phyloP scores from a whole-genome alignment of 106 monocot genomes.

The Acorus gramineus region DNA sequence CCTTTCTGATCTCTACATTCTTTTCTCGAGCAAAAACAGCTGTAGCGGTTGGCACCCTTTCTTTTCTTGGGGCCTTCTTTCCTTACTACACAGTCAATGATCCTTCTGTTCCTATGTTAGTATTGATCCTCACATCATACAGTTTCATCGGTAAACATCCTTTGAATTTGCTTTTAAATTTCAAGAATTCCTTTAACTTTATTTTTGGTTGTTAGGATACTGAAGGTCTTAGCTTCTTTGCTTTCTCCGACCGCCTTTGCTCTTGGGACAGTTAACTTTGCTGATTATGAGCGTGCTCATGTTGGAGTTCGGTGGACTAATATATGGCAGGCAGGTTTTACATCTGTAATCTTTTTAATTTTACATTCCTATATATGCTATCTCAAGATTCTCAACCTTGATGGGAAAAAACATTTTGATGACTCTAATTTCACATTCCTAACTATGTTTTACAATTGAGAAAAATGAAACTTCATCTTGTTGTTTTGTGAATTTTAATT shows the following conservation, averaged over 20 bases:
- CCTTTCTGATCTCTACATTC: slow-evolving; percentile 84
- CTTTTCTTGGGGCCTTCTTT: slow-evolving; percentile 79
- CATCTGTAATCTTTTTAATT: too few species aligned
- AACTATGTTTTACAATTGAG: too few species aligned
- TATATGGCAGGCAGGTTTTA: slow-evolving; percentile 65
- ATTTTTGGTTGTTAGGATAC: slow-evolving; percentile 28
- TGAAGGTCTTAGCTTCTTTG: slow-evolving; percentile 73
- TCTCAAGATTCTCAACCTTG: too few species aligned
- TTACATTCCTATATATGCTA: too few species aligned
- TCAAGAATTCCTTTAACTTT: background rate
- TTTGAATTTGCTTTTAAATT: too few species aligned
- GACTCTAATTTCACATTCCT: too few species aligned
- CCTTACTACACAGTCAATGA: slow-evolving; percentile 91
- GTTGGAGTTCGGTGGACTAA: slow-evolving; percentile 91
- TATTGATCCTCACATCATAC: background rate
- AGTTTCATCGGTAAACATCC: too few species aligned
- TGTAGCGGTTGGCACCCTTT: slow-evolving; percentile 84
- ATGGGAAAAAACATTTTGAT: too few species aligned
- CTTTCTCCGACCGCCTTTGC: slow-evolving; percentile 91
- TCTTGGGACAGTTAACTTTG: slow-evolving; percentile 87
- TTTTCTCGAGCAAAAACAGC: slow-evolving; percentile 92
- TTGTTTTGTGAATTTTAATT: too few species aligned
- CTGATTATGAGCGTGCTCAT: slow-evolving; percentile 96
- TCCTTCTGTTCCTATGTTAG: slow-evolving; percentile 62
- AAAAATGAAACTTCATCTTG: too few species aligned